Percentiles rank a stretch among this genome's conserved stretches.
phyloP scores from a whole-genome alignment of 768 basidiomycete species.

The Inosperma sp. region DNA sequence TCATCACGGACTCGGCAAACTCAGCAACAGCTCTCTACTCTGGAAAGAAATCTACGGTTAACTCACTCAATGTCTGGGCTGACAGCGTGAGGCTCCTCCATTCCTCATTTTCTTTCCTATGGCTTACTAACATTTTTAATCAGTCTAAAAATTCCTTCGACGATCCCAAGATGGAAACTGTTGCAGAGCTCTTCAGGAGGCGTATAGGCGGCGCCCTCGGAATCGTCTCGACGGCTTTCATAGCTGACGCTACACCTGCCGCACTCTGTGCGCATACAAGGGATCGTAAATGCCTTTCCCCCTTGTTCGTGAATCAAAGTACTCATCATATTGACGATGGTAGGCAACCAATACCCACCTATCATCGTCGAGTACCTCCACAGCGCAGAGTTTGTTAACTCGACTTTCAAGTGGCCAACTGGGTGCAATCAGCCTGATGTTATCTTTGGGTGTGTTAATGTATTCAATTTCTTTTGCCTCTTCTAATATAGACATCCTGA shows the following conservation, averaged over 20 bases:
- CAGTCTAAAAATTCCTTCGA: constrained; percentile 39
- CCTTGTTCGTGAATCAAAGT: too few relatives aligned
- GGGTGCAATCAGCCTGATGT: constrained; percentile 41
- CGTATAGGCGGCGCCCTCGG: constrained; percentile 38
- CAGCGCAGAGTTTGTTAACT: constrained; percentile 29
- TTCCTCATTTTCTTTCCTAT: not conserved
- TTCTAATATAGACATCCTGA: not conserved
- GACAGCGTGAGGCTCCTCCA: constrained; percentile 34
- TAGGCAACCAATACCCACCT: constrained; percentile 28
- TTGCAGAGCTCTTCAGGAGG: constrained; percentile 42
- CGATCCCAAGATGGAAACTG: constrained; percentile 43
- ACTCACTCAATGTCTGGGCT: constrained; percentile 38
- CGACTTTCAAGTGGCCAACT: constrained; percentile 38
- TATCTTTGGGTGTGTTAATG: constrained; percentile 34
- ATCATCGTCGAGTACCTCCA: constrained; percentile 38
- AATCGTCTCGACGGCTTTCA: constrained; percentile 43
- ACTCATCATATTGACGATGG: too few relatives aligned
- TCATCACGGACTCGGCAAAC: constrained; percentile 47
- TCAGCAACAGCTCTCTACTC: constrained; percentile 44
- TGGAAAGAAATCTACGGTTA: constrained; percentile 42
- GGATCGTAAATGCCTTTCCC: constrained; percentile 25
- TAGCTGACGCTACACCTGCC: constrained; percentile 43
- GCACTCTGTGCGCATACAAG: constrained; percentile 41
- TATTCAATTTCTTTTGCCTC: not conserved
- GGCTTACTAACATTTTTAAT: not conserved